phyloP scores from a whole-genome alignment of 305 asterid genomes.

The Ilex paraguariensis region DNA sequence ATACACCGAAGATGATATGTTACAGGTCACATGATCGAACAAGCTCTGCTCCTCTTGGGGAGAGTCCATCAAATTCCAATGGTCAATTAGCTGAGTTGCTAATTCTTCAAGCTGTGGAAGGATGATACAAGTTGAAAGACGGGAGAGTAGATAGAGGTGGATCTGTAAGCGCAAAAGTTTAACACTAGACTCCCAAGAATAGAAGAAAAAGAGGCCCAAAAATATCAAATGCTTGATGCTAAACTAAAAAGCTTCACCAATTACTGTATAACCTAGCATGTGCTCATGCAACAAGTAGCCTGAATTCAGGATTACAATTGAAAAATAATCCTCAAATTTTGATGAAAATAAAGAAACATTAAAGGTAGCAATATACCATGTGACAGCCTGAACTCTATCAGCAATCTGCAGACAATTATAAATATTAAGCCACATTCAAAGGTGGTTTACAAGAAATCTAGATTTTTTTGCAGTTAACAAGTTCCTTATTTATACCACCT shows the following conservation, averaged over 20 bases:
- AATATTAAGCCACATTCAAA: no score
- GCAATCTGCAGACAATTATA: slow-evolving; percentile 23
- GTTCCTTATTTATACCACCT: slow-evolving; percentile 36
- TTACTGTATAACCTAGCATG: no score
- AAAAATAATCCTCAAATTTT: no score
- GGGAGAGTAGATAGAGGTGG: neutral
- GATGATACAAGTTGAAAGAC: neutral
- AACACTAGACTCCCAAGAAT: neutral
- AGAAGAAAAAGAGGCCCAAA: neutral
- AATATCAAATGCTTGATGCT: neutral
- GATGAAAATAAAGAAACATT: no score
- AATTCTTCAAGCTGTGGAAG: slow-evolving; percentile 84
- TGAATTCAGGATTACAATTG: no score
- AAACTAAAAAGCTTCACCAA: no score
- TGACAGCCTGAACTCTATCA: slow-evolving; percentile 14
- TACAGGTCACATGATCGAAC: slow-evolving; percentile 84
- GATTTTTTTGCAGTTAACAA: slow-evolving; percentile 26
- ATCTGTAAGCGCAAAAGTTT: neutral
- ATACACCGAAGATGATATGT: slow-evolving; percentile 80
- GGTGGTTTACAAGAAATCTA: no score
- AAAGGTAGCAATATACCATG: slow-evolving; percentile 1
- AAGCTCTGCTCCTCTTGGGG: slow-evolving; percentile 66
- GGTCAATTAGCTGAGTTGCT: slow-evolving; percentile 71
- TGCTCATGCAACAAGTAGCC: no score
- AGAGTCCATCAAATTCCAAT: slow-evolving; percentile 33